Conservation (phyloP, 1,284 basidiomycete species). For the Heterobasidion annosum region DNA sequence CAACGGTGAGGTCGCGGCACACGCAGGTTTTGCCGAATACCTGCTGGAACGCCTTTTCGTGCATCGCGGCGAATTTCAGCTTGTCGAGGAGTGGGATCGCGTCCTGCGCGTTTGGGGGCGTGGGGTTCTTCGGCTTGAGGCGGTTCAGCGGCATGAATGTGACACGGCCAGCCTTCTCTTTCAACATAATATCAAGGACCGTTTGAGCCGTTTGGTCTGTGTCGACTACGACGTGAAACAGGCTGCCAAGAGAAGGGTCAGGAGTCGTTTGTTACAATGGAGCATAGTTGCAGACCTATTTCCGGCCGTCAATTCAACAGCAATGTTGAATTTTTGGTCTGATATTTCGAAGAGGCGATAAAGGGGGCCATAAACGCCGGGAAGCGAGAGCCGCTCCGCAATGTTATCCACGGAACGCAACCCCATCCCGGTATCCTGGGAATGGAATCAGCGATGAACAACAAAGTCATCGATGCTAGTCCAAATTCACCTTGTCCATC, state of each 20-base stretch:
- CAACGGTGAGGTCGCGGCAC: slow-evolving; percentile 86
- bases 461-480: background rate
- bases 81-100: slow-evolving; percentile 85
- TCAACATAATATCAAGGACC: slow-evolving; percentile 88
- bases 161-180: slow-evolving; percentile 87
- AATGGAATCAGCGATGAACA: background rate
- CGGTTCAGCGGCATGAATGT: slow-evolving; percentile 99
- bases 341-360: slow-evolving; percentile 91
- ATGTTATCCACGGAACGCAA: slow-evolving; percentile 81
- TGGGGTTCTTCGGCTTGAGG: slow-evolving; percentile 69
- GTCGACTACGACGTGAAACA: slow-evolving; percentile 98
- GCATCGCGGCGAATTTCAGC: slow-evolving; percentile 67
- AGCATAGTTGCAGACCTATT: slow-evolving; percentile 57
- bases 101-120: slow-evolving; percentile 74
- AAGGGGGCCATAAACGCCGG: slow-evolving; percentile 87
- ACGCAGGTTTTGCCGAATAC: slow-evolving; percentile 99
- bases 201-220: slow-evolving; percentile 86
- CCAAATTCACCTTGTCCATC: slow-evolving; percentile 83
- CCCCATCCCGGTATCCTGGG: slow-evolving; percentile 83
- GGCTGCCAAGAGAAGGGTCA: slow-evolving; percentile 30
- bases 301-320: slow-evolving; percentile 91
- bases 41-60: slow-evolving; percentile 87
- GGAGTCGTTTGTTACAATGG: background rate
- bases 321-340: slow-evolving; percentile 85
- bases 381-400: slow-evolving; percentile 61